These are phyloP conservation scores for Coriaria nepalensis DNA, from an alignment of 306 rosid genomes.

Conservation along the genomic window DNA sequence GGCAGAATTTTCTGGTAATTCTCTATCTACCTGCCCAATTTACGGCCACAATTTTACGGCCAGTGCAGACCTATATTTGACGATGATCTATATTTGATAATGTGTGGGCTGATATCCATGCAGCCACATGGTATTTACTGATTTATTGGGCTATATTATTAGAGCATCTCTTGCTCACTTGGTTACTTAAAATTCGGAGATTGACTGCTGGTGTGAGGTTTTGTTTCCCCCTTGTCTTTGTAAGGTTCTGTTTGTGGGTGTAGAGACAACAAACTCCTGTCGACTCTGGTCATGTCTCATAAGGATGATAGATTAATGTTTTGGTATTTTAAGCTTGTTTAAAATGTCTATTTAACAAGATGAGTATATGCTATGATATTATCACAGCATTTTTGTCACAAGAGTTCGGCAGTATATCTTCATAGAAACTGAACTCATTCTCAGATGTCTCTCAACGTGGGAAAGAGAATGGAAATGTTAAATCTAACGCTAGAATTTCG, in stretches of 20 bases:
- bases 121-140: too few species aligned
- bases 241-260: not conserved
- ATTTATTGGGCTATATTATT: too few species aligned
- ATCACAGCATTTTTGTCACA: too few species aligned
- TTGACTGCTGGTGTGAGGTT: too few species aligned
- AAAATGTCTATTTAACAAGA: not conserved
- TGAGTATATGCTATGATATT: too few species aligned
- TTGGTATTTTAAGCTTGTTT: constrained; percentile 1
- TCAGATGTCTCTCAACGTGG: constrained; percentile 96
- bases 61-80: not conserved
- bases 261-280: not conserved
- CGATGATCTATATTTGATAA: not conserved
- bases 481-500: constrained; percentile 54
- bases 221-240: not conserved
- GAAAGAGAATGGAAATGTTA: constrained; percentile 76
- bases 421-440: constrained; percentile 11
- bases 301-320: too few species aligned
- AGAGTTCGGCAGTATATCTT: constrained; percentile 6
- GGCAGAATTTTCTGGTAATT: constrained; percentile 94
- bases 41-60: too few species aligned
- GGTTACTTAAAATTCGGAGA: too few species aligned
- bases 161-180: too few species aligned
- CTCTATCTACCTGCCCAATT: constrained; percentile 4
- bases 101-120: not conserved
- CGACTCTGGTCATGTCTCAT: too few species aligned